phyloP scores from a whole-genome alignment of 2,329 filamentous ascomycete genomes.

The Polytolypa hystricis region DNA sequence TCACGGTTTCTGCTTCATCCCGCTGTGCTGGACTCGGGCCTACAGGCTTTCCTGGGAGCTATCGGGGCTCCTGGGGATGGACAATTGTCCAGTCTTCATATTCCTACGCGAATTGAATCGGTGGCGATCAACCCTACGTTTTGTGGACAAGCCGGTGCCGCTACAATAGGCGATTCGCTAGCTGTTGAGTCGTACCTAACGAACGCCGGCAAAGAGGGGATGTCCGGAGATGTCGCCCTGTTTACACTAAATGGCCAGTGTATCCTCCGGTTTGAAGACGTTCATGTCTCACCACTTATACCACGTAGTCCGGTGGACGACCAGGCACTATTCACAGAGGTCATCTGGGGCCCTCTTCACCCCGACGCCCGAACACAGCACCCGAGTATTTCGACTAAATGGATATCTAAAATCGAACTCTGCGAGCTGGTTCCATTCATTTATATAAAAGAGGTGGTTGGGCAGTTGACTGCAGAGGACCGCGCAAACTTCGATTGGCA shows the following conservation, averaged over 20 bases:
- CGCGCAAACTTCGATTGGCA: too few relatives aligned
- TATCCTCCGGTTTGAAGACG: not conserved
- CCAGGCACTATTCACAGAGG: too few relatives aligned
- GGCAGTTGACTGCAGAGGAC: too few relatives aligned
- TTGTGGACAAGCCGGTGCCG: not conserved
- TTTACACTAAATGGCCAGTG: not conserved
- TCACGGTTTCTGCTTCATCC: not conserved
- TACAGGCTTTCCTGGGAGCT: not conserved
- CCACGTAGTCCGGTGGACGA: too few relatives aligned
- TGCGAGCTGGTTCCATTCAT: too few relatives aligned
- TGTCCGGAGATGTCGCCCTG: not conserved
- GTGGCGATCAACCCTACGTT: constrained; percentile 1
- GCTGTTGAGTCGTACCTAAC: not conserved
- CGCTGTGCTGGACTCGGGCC: not conserved
- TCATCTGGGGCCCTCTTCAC: too few relatives aligned
- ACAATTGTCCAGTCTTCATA: not conserved
- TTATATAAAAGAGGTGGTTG: too few relatives aligned
- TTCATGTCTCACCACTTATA: constrained; percentile 3
- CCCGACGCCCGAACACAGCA: too few relatives aligned
- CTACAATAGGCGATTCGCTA: constrained; percentile 1
- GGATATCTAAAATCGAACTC: too few relatives aligned
- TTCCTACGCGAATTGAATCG: not conserved
- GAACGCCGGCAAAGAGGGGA: not conserved
- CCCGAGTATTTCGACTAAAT: too few relatives aligned
- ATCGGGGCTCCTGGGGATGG: not conserved